Conservation (phyloP, 331 rosid species). For the Malus hybrid region DNA sequence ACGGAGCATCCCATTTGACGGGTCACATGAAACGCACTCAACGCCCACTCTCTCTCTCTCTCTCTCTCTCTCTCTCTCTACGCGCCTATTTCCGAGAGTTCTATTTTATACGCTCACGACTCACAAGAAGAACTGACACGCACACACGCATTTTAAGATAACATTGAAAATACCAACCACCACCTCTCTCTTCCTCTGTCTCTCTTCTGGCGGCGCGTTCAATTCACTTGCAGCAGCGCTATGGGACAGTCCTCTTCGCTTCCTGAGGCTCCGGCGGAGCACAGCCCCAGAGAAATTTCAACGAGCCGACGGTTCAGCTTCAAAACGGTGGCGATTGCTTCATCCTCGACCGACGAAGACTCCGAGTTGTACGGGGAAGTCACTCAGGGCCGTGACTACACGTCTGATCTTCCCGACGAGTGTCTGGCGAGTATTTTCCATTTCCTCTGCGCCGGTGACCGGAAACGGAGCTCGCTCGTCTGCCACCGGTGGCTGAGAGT, state of each 20-base stretch:
- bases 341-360: not conserved
- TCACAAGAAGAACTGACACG: too few relatives aligned
- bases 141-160: not conserved
- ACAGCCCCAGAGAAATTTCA: not conserved
- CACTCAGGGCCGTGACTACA: constrained; percentile 24
- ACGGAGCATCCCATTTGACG: too few relatives aligned
- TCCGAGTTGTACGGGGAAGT: constrained; percentile 8
- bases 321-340: constrained; percentile 2
- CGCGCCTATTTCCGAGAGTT: too few relatives aligned
- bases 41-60: too few relatives aligned
- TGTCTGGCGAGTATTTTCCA: constrained; percentile 48
- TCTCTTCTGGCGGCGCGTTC: not conserved
- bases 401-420: constrained; percentile 64
- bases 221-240: not conserved
- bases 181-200: not conserved
- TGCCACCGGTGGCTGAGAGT: constrained; percentile 56
- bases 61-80: too few relatives aligned
- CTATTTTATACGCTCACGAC: too few relatives aligned
- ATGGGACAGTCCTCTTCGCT: constrained; percentile 68
- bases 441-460: constrained; percentile 46
- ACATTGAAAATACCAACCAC: not conserved
- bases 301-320: constrained; percentile 22
- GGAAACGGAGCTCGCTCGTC: constrained; percentile 56
- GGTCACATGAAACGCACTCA: too few relatives aligned
- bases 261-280: constrained; percentile 18